Evolutionary conservation across 208 protist genomes (phyloP), one percentile per base, ranked within the genome.

Genomic region (Trypanosoma avium): DNA sequence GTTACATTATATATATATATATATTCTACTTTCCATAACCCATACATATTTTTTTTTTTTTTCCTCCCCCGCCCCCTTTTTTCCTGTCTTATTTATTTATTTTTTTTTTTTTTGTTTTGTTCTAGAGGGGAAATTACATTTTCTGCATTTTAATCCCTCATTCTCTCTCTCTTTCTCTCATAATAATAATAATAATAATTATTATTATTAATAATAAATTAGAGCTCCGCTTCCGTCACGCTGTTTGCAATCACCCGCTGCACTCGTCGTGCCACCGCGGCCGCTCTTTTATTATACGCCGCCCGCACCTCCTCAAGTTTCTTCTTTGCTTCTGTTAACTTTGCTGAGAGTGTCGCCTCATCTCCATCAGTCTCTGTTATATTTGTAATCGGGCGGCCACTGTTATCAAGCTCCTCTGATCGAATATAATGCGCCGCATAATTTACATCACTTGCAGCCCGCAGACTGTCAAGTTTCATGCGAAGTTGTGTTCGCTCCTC

Each of bases 381-480:
- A 26, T 67, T 54, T 32, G 49, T 73, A 2, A 49, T 13, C 10
- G 64, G 71, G 6, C 42, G 30, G 12, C 70, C 61, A 22, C 24
- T 52, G 33, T 62, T 57, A 47, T 86, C 62, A 53, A 75, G 77
- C 70, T 93, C 86, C 10, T 58, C 56, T 10, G 45, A 6, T 48
- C 78, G 86, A 3, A 93, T 62, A 45, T 76, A 42, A 13, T 19
- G 67, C 12, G 60, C 58, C 12, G 73, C 53, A 71, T 90, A 89
- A 17, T 55, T 80, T 10, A 61, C 63, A 60, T 90, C 81, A 22
- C 75, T 19, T 38, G 58, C 26, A 33, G 64, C 77, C 47, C 74
- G 72, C 50, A 75, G 53, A 10, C 76, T 73, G 47, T 93, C 83
- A 32, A 93, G 72, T 61, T 84, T 81, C 75, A 84, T 78, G 27